phyloP scores from a whole-genome alignment of 2,329 filamentous ascomycete species.

The Onygenales sp. region DNA sequence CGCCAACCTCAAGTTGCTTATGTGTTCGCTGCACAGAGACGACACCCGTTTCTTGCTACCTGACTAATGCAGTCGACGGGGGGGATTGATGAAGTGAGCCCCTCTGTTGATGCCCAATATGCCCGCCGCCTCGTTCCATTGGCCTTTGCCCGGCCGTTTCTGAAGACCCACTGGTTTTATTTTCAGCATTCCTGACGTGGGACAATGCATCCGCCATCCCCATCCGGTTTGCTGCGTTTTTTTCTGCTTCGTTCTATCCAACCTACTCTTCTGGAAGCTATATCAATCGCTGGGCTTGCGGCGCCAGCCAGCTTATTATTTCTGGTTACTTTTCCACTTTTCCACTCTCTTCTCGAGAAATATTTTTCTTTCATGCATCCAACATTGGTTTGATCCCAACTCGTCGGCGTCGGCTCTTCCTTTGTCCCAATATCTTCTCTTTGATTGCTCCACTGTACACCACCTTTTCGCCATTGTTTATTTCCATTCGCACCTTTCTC shows the following conservation, averaged over 20 bases:
- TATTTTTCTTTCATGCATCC: conserved; percentile 10
- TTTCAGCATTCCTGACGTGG: conserved; percentile 6
- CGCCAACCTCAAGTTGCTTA: not conserved
- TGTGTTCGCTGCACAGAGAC: conserved; percentile 1
- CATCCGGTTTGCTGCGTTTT: conserved; percentile 6
- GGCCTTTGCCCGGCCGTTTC: conserved; percentile 1
- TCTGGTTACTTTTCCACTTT: conserved; percentile 2
- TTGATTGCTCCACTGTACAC: conserved; percentile 10
- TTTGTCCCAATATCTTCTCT: not conserved
- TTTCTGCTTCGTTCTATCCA: conserved; percentile 1
- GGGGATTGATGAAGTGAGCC: not conserved
- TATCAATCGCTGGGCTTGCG: not conserved
- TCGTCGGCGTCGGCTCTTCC: conserved; percentile 1
- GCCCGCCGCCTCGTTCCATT: conserved; percentile 7
- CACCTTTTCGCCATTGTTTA: conserved; percentile 3
- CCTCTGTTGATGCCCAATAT: conserved; percentile 11
- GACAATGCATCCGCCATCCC: conserved; percentile 7
- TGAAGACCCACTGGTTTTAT: conserved; percentile 5
- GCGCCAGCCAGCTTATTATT: conserved; percentile 2
- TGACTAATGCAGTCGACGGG: conserved; percentile 9
- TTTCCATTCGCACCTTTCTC: conserved; percentile 2
- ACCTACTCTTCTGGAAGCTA: not conserved
- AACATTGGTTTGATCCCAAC: conserved; percentile 6
- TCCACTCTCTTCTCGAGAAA: conserved; percentile 1
- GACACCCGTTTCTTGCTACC: conserved; percentile 7